Evolutionary conservation across 2,329 filamentous ascomycete genomes (phyloP), one percentile per base, ranked within the genome.

Genomic region (Aspergillus fructus): DNA sequence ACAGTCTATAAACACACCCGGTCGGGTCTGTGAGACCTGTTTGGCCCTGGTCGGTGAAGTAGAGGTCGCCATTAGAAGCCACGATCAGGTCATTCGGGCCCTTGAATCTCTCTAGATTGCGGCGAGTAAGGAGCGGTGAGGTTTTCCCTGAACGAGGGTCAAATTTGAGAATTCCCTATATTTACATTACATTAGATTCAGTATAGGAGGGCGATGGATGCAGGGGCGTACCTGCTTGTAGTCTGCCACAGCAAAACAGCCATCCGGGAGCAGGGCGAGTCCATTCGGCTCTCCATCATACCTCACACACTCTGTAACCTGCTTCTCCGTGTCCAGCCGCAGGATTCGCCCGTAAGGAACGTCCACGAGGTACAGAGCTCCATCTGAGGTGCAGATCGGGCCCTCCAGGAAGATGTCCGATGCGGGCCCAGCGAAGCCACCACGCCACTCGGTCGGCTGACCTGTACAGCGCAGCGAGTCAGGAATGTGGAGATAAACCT

Each of bases 11-110:
- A 0, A 78, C 74, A 11, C 69, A 68, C 0, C 76, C 76, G 0
- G 75, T 76, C 6, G 62, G 76, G 24, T 79, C 77, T 1, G 73
- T 76, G 64, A 79, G 70, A 4, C 76, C 75, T 0, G 76, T 78
- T 48, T 78, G 76, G 0, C 77, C 76, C 62, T 79, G 27, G 27
- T 30, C 27, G 27, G 77, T 79, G 37, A 79, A 79, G 62, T 77
- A 79, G 3, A 79, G 58, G 27, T 75, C 72, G 3, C 66, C 64
- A 13, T 68, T 67, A 0, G 71, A 75, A 27, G 74, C 73, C 4
- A 77, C 49, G 15, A 78, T 70, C 1, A 79, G 61, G 52, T 79
- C 76, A 48, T 79, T 79, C 0, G 71, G 72, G 0, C 76, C 76
- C 76, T 30, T 30, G 9, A 30, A 30, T 1, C 27, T 30, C 27